These are phyloP conservation scores for Xylaria castorea DNA, from an alignment of 495 filamentous ascomycete genomes.

Conservation along the genomic window DNA sequence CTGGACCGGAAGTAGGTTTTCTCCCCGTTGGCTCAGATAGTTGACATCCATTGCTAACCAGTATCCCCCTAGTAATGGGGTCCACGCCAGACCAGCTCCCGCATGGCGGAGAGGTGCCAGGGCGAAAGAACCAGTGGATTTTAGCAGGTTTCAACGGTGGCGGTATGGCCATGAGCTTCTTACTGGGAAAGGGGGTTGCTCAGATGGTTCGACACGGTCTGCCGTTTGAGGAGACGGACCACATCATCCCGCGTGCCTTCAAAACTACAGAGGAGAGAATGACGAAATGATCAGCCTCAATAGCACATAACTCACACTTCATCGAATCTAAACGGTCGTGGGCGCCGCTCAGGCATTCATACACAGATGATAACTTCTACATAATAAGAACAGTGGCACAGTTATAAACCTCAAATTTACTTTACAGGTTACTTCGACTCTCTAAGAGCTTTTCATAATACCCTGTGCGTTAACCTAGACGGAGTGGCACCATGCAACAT, in stretches of 20 bases:
- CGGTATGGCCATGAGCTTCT: constrained; percentile 60
- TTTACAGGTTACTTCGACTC: too few species aligned
- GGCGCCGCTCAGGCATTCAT: background rate
- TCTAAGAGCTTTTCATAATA: too few species aligned
- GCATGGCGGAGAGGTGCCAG: constrained; percentile 56
- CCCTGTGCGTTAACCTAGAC: too few species aligned
- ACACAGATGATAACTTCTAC: background rate
- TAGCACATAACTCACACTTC: background rate
- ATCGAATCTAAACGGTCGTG: background rate
- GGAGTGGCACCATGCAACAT: too few species aligned
- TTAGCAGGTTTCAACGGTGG: constrained; percentile 62
- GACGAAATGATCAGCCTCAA: background rate
- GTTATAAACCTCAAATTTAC: too few species aligned
- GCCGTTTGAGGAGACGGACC: constrained; percentile 46
- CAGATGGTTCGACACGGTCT: constrained; percentile 49
- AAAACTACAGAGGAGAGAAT: constrained; percentile 45
- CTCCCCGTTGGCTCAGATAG: background rate
- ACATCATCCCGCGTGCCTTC: constrained; percentile 46
- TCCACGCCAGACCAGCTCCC: constrained; percentile 55
- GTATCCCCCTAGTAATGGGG: constrained; percentile 46
- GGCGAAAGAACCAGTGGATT: constrained; percentile 50
- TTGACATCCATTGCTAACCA: background rate
- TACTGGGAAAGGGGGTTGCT: constrained; percentile 51
- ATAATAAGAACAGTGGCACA: too few species aligned
- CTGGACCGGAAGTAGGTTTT: constrained; percentile 54